These are phyloP conservation scores for Aphanomyces cochlioides DNA, from an alignment of 352 stramenopile species.

Conservation along the genomic window DNA sequence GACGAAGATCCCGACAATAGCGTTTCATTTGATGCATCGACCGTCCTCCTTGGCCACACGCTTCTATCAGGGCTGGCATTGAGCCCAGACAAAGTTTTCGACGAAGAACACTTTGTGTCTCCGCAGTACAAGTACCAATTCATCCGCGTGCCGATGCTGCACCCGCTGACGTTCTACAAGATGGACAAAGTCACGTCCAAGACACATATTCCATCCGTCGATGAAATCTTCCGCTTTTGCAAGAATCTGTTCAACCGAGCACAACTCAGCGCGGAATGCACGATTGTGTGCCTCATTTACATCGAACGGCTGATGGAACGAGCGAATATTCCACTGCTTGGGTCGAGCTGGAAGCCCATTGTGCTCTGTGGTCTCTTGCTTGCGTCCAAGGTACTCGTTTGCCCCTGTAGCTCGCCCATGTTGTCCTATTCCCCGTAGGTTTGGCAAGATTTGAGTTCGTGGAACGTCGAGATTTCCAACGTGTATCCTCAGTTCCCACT, in stretches of 20 bases:
- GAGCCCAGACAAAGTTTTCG: constrained; percentile 76
- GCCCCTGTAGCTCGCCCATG: neutral
- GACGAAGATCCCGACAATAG: neutral
- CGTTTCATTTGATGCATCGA: constrained; percentile 26
- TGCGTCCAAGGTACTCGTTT: constrained; percentile 92
- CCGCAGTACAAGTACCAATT: constrained; percentile 88
- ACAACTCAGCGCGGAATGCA: constrained; percentile 97
- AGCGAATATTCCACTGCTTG: constrained; percentile 92
- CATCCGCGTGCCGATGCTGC: constrained; percentile 61
- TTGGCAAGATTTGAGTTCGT: constrained; percentile 98
- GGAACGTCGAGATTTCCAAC: constrained; percentile 97
- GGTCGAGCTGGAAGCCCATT: constrained; percentile 96
- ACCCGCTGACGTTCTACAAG: constrained; percentile 70
- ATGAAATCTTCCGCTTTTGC: constrained; percentile 91
- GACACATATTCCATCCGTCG: constrained; percentile 79
- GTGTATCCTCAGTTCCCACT: constrained; percentile 98
- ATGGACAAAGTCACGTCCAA: constrained; percentile 84
- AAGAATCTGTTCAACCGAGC: constrained; percentile 96
- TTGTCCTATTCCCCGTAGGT: constrained; percentile 41
- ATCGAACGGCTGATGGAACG: constrained; percentile 98
- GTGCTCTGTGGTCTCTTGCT: constrained; percentile 96
- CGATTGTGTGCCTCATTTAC: constrained; percentile 98
- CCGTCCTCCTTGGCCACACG: constrained; percentile 7
- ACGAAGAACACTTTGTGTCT: constrained; percentile 86
- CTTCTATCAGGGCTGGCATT: constrained; percentile 42